Percentiles rank a stretch among this genome's conserved stretches.
Evolutionary conservation across 768 basidiomycete species (phyloP).

Genomic region (Lactarius tabidus): DNA sequence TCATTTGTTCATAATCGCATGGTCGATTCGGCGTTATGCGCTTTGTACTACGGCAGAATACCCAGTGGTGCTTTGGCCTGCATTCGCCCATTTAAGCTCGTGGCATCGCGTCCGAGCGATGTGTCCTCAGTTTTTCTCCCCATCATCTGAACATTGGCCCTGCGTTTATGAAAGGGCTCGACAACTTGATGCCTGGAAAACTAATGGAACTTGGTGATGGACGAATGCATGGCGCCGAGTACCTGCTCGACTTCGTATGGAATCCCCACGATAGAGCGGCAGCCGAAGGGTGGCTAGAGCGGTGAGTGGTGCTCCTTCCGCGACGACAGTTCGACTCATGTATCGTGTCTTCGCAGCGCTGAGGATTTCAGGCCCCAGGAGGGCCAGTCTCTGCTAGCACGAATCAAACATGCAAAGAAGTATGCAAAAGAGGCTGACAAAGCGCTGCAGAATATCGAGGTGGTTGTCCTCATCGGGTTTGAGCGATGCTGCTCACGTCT

Average conservation of each 20-base stretch:
- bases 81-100: background rate
- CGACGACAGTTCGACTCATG: background rate
- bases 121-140: background rate
- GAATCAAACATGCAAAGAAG: background rate
- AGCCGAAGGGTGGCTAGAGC: background rate
- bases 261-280: background rate
- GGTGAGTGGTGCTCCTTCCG: background rate
- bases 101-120: background rate
- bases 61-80: too few species aligned
- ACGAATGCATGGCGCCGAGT: background rate
- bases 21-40: background rate
- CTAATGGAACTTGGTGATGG: background rate
- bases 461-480: background rate
- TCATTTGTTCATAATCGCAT: background rate
- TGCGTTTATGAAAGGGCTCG: background rate
- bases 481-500: background rate
- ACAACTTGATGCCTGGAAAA: background rate
- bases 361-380: constrained; percentile 2
- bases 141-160: background rate
- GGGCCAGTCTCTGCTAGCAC: background rate
- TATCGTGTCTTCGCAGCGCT: background rate
- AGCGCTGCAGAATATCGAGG: background rate
- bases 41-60: background rate
- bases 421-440: background rate
- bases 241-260: background rate